These are phyloP conservation scores for Apophysomyces ossiformis DNA, from an alignment of 371 early-diverging fungal species.

Conservation along the genomic window DNA sequence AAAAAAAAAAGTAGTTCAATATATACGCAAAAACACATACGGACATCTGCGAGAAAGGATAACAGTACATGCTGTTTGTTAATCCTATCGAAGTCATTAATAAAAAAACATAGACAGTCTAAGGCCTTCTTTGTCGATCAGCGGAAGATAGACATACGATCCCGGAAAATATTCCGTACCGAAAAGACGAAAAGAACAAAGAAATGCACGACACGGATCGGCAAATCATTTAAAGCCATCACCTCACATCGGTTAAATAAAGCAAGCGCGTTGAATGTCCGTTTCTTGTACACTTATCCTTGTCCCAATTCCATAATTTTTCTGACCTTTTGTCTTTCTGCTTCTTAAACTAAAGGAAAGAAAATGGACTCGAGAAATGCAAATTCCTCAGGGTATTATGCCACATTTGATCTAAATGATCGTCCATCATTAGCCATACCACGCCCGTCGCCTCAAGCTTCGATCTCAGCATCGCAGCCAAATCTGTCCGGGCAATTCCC, in stretches of 20 bases:
- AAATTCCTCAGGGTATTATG: slow-evolving; percentile 3
- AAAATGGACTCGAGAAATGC: slow-evolving; percentile 5
- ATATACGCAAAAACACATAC: no score
- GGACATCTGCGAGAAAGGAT: no score
- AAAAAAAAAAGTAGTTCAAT: no score
- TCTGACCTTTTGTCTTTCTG: not conserved
- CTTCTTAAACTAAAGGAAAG: not conserved
- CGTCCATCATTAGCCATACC: slow-evolving; percentile 1
- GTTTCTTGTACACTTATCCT: not conserved
- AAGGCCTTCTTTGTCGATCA: no score
- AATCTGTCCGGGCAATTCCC: slow-evolving; percentile 5
- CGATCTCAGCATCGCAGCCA: slow-evolving; percentile 9
- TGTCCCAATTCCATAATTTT: not conserved
- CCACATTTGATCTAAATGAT: slow-evolving; percentile 3
- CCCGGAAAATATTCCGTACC: no score
- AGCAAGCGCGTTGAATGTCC: not conserved
- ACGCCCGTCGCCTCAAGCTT: not conserved
- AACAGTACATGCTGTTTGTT: no score
- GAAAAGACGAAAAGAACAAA: not conserved
- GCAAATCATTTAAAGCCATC: slow-evolving; percentile 3
- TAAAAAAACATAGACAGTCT: no score
- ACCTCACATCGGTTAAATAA: not conserved
- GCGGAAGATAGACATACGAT: no score
- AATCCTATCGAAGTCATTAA: no score
- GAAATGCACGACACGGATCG: not conserved